These are phyloP conservation scores for Oropetium thomaeum DNA, from an alignment of 176 grass and related monocot species.

Conservation along the genomic window DNA sequence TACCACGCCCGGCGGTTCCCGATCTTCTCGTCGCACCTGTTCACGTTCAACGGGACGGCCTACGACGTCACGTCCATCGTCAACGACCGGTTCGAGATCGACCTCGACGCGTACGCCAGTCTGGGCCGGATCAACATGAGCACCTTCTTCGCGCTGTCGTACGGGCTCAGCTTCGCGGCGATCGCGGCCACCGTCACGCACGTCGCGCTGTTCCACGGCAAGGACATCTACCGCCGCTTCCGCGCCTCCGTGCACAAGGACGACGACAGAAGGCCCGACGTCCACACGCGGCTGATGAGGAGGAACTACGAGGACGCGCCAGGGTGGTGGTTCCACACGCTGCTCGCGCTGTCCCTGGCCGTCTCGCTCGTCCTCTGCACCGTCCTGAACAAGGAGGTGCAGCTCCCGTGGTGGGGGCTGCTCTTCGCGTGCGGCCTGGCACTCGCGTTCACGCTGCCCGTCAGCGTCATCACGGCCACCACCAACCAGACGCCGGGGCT, in stretches of 20 bases:
- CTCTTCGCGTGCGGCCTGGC: conserved; percentile 66
- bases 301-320: conserved; percentile 65
- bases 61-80: conserved; percentile 74
- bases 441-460: conserved; percentile 73
- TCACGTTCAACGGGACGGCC: conserved; percentile 30
- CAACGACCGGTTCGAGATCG: conserved; percentile 70
- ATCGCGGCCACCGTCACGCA: conserved; percentile 71
- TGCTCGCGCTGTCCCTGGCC: conserved; percentile 40
- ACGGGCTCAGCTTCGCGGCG: conserved; percentile 77
- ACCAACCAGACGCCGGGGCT: conserved; percentile 42
- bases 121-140: conserved; percentile 77
- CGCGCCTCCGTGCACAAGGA: conserved; percentile 45
- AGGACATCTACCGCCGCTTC: conserved; percentile 68
- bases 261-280: conserved; percentile 46
- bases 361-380: conserved; percentile 65
- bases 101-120: conserved; percentile 51
- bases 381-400: conserved; percentile 65
- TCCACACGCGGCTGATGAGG: conserved; percentile 82
- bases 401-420: conserved; percentile 92
- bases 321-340: conserved; percentile 68
- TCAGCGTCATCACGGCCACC: conserved; percentile 82
- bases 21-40: conserved; percentile 70
- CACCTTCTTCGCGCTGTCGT: conserved; percentile 65
- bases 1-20: conserved; percentile 65
- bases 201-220: conserved; percentile 74